phyloP scores from a whole-genome alignment of 2,329 filamentous ascomycete species.

The Arthrocladium fulminans region DNA sequence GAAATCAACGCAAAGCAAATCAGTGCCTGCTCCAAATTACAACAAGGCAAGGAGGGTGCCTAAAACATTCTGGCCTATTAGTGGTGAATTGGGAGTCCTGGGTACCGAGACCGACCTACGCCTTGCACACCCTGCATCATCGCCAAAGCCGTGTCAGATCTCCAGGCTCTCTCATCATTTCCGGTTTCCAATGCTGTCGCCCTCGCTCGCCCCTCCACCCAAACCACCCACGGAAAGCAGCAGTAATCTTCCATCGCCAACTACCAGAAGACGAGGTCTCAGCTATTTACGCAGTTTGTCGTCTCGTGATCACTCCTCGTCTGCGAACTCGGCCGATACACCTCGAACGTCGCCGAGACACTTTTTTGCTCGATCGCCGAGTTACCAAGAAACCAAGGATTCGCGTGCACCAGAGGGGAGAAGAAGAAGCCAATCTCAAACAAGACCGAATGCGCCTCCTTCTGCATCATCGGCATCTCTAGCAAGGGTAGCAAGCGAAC shows the following conservation, averaged over 20 bases:
- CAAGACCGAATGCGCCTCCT: constrained; percentile 18
- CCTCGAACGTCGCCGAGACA: constrained; percentile 19
- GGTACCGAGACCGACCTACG: background rate
- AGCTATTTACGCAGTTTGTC: constrained; percentile 21
- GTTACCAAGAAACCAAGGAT: constrained; percentile 16
- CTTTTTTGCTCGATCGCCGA: constrained; percentile 20
- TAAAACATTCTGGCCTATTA: background rate
- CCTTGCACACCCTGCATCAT: background rate
- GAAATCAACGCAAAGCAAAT: background rate
- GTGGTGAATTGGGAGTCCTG: background rate
- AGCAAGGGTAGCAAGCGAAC: constrained; percentile 1
- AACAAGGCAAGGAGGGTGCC: background rate
- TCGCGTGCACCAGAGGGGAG: constrained; percentile 6
- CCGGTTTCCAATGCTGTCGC: constrained; percentile 21
- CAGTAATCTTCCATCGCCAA: constrained; percentile 16
- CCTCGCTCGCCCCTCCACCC: constrained; percentile 15
- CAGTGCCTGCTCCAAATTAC: background rate
- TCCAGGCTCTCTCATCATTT: background rate
- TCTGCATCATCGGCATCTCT: constrained; percentile 1
- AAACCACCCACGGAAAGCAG: constrained; percentile 11
- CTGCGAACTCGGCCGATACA: constrained; percentile 16
- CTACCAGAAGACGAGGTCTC: constrained; percentile 19
- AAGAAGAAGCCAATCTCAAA: constrained; percentile 17
- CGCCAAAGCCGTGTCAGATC: background rate
- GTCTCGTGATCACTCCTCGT: constrained; percentile 18